These are phyloP conservation scores for Phoma sp. DNA, from an alignment of 2,329 filamentous ascomycete genomes.

Conservation along the genomic window DNA sequence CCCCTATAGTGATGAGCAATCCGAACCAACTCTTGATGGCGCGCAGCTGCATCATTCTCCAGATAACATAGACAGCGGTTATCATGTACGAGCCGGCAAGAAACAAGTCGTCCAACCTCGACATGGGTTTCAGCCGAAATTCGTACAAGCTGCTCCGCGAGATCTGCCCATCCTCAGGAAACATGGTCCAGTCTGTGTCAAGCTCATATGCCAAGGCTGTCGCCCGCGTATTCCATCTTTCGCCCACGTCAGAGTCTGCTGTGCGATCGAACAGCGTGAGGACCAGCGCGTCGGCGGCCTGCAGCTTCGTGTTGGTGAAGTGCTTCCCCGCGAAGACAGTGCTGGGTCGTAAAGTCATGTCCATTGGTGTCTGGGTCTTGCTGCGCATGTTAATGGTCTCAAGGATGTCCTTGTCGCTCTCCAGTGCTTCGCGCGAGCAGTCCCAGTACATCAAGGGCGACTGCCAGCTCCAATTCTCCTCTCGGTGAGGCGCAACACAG, in stretches of 20 bases:
- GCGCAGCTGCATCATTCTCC: conserved; percentile 70
- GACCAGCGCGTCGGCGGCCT: conserved; percentile 78
- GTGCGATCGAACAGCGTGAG: conserved; percentile 75
- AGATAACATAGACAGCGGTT: conserved; percentile 68
- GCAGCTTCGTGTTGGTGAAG: conserved; percentile 70
- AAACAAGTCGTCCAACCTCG: conserved; percentile 67
- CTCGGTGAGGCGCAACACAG: conserved; percentile 52
- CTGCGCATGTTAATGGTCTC: conserved; percentile 71
- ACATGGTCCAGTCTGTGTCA: conserved; percentile 67
- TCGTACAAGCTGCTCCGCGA: conserved; percentile 70
- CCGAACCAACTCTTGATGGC: conserved; percentile 79
- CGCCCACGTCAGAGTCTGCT: conserved; percentile 68
- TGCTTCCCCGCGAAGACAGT: conserved; percentile 84
- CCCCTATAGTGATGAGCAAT: conserved; percentile 71
- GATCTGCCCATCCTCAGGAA: conserved; percentile 64
- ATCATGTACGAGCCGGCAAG: conserved; percentile 70
- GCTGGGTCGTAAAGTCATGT: conserved; percentile 76
- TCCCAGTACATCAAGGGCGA: conserved; percentile 85
- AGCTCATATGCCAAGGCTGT: conserved; percentile 58
- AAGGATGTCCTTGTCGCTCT: conserved; percentile 67
- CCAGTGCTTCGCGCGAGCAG: conserved; percentile 65
- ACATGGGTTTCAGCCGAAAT: conserved; percentile 79
- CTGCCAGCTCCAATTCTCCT: conserved; percentile 77
- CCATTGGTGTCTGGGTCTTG: conserved; percentile 68
- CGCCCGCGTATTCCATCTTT: conserved; percentile 68